Conservation (phyloP, 179 eudicot species). For the Spergularia azorica region DNA sequence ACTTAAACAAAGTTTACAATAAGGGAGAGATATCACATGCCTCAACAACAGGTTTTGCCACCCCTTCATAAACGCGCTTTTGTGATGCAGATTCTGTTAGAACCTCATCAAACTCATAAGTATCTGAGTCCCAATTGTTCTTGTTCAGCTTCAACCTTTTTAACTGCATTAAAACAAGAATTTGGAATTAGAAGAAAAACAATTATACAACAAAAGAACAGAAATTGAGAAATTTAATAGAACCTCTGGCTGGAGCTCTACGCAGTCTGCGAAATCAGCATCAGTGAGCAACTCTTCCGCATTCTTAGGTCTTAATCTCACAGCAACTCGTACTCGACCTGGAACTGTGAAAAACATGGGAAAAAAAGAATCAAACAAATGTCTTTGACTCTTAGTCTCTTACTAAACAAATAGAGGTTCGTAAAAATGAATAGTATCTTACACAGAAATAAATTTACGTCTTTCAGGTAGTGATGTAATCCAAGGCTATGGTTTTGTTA, state of each 20-base stretch:
- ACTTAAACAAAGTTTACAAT: too few species aligned
- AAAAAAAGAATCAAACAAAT: constrained; percentile 11
- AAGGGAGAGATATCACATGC: constrained; percentile 36
- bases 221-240: neutral
- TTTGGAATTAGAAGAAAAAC: neutral
- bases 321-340: constrained; percentile 94
- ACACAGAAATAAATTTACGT: too few species aligned
- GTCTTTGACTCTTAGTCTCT: neutral
- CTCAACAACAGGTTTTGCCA: constrained; percentile 88
- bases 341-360: constrained; percentile 42
- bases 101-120: constrained; percentile 82
- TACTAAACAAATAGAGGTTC: too few species aligned
- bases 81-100: constrained; percentile 80
- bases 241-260: constrained; percentile 95
- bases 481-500: too few species aligned
- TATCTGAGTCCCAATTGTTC: constrained; percentile 92
- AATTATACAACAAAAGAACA: neutral
- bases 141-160: constrained; percentile 80
- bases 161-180: constrained; percentile 45
- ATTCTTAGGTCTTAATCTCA: constrained; percentile 80
- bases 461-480: too few species aligned
- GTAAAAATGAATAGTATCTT: too few species aligned
- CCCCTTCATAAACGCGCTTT: constrained; percentile 83
- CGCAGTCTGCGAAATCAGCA: constrained; percentile 98
- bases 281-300: constrained; percentile 79